Base-by-base conservation (phyloP, 2,329 filamentous ascomycete genomes). In the Remersonia thermophila region DNA sequence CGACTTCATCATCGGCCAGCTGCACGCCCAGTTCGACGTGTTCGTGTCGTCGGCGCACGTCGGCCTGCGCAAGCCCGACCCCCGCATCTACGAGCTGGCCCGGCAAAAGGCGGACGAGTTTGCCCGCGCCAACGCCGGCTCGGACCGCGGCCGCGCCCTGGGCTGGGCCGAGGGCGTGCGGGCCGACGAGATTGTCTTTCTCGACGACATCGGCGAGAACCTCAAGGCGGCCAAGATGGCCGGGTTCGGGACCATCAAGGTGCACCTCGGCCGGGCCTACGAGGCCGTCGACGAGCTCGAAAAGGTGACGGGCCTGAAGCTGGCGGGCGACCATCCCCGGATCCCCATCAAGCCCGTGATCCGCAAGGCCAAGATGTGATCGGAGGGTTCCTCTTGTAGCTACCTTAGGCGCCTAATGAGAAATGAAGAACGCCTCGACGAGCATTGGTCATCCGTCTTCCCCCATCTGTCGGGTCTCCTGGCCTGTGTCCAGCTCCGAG, bases 161-260 rank as follows among this genome's bases (percentile, higher is more conserved):
- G 67, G 66, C 3, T 71, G 69, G 63, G 57, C 55, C 12, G 58
- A 61, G 5, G 63, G 68, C 0, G 63, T 93, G 7, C 56, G 61
- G 38, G 61, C 80, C 0, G 62, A 62, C 1, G 84, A 95, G 37
- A 65, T 95, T 30, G 60, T 93, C 4, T 98, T 98, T 55, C 60
- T 95, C 33, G 91, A 95, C 55, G 87, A 95, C 50, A 94, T 98
- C 55, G 91, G 91, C 2, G 78, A 87, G 58, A 98, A 98, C 55
- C 58, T 96, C 39, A 91, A 87, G 64, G 79, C 71, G 30, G 91
- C 77, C 1, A 82, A 69, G 58, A 69, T 68, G 33, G 63, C 77
- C 15, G 89, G 89, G 0, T 79, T 96, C 56, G 61, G 69, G 38
- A 96, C 89, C 0, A 71, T 96, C 46, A 94, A 89, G 59, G 91